These are phyloP conservation scores for Fonsecaea pugnacius DNA, from an alignment of 2,329 filamentous ascomycete species.

Conservation along the genomic window DNA sequence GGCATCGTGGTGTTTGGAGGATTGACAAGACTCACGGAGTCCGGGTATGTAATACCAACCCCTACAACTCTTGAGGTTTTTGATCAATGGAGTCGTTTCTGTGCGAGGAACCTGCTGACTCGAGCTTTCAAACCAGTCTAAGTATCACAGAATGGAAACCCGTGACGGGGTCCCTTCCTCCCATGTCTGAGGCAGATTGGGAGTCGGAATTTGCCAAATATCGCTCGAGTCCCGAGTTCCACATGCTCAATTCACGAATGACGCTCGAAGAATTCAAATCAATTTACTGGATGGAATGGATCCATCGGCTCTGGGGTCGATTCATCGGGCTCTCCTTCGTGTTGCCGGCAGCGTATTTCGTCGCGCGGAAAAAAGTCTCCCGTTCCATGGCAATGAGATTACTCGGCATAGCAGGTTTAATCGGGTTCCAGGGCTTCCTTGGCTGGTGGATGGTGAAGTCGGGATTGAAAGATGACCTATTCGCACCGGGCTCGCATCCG, in stretches of 20 bases:
- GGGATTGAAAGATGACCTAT: conserved; percentile 92
- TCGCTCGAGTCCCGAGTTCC: conserved; percentile 87
- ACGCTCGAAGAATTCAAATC: conserved; percentile 91
- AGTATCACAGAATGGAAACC: conserved; percentile 99
- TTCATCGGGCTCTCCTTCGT: conserved; percentile 89
- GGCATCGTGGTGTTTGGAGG: conserved; percentile 96
- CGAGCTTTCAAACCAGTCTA: conserved; percentile 60
- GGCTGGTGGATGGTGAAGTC: conserved; percentile 99
- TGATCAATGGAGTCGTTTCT: neutral
- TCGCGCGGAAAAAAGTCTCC: conserved; percentile 77
- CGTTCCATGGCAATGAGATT: conserved; percentile 76
- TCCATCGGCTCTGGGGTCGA: conserved; percentile 90
- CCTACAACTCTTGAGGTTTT: neutral
- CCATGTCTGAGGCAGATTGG: conserved; percentile 79
- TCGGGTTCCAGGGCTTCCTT: conserved; percentile 92
- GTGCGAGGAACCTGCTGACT: conserved; percentile 6
- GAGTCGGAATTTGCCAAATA: conserved; percentile 93
- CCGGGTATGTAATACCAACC: conserved; percentile 63
- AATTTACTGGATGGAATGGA: conserved; percentile 99
- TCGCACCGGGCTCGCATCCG: conserved; percentile 85
- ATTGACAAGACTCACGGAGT: conserved; percentile 91
- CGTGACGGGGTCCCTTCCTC: conserved; percentile 88
- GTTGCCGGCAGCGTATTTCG: conserved; percentile 84
- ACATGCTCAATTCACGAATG: conserved; percentile 91
- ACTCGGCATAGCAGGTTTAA: conserved; percentile 80